phyloP scores from a whole-genome alignment of 768 basidiomycete genomes.

The button mushroom (Agaricus bisporus) region DNA sequence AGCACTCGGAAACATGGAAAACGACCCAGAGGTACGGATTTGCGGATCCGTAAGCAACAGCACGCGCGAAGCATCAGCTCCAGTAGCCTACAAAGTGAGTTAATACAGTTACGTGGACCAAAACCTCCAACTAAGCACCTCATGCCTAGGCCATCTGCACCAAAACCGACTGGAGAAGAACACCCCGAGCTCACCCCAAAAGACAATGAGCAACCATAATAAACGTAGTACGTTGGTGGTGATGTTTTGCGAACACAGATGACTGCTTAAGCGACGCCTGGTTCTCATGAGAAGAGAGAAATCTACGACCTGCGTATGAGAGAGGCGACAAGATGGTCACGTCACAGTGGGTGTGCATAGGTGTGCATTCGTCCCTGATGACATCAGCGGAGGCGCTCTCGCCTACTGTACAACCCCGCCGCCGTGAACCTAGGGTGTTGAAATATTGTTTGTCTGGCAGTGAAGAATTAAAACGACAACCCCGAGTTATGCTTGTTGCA shows the following conservation, averaged over 20 bases:
- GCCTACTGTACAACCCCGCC: background rate
- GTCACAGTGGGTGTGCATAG: background rate
- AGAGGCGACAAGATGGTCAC: background rate
- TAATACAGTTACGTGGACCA: constrained; percentile 2
- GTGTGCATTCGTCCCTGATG: background rate
- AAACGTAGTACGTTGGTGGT: constrained; percentile 39
- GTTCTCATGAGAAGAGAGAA: background rate
- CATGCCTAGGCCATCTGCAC: constrained; percentile 53
- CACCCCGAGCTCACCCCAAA: constrained; percentile 60
- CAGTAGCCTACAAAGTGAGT: constrained; percentile 8
- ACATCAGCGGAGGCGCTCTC: background rate
- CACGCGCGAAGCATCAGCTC: constrained; percentile 41
- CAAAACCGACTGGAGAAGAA: constrained; percentile 53
- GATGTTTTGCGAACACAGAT: constrained; percentile 22
- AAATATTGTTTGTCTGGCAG: too few relatives aligned
- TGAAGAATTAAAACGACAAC: too few relatives aligned
- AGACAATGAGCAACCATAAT: constrained; percentile 48
- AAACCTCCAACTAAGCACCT: constrained; percentile 12
- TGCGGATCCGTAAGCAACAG: constrained; percentile 69
- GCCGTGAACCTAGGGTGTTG: too few relatives aligned
- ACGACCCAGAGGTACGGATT: constrained; percentile 35
- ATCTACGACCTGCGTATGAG: background rate
- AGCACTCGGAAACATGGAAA: constrained; percentile 35
- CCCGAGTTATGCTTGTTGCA: too few relatives aligned
- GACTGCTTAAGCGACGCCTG: background rate